Evolutionary conservation across 805 yeast genomes (phyloP), one percentile per base, ranked within the genome.

Genomic region (Yamadazyma takamatsuzukensis): DNA sequence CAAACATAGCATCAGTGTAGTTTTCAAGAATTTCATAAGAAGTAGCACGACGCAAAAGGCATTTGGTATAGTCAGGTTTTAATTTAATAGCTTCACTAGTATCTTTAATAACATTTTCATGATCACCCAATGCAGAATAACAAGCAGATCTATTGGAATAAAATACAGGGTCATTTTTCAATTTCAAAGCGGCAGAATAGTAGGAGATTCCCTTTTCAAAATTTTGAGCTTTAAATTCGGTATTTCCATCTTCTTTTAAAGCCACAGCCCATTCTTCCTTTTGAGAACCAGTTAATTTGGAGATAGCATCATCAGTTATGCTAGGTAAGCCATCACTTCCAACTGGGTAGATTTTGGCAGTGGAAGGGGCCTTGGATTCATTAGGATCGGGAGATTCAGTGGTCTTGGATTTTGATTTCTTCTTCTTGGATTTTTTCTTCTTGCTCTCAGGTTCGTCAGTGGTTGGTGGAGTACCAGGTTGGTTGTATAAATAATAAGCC

Each of bases 81-180:
- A 90, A 65, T 49, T 78, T 73, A 50, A 93, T 72, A 18, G 97
- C 98, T 40, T 72, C 74, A 14, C 95, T 77, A 36, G 96, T 83
- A 58, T 88, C 96, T 47, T 78, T 84, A 43, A 93, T 73, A 29
- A 89, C 96, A 56, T 87, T 81, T 48, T 85, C 87, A 55, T 77
- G 79, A 41, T 88, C 76, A 43, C 79, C 76, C 45, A 85, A 68
- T 6, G 94, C 86, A 32, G 89, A 83, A 64, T 84, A 84, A 63
- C 96, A 90, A 12, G 98, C 98, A 18, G 97, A 88, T 63, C 97
- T 80, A 70, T 93, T 93, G 41, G 97, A 87, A 66, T 81, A 90
- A 65, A 75, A 93, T 21, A 89, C 83, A 4, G 97, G 88, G 60
- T 93, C 97, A 46, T 71, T 61, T 54, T 82, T 81, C 53, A 86